Evolutionary conservation across 2,329 filamentous ascomycete species (phyloP).

Genomic region (Claviceps monticola): DNA sequence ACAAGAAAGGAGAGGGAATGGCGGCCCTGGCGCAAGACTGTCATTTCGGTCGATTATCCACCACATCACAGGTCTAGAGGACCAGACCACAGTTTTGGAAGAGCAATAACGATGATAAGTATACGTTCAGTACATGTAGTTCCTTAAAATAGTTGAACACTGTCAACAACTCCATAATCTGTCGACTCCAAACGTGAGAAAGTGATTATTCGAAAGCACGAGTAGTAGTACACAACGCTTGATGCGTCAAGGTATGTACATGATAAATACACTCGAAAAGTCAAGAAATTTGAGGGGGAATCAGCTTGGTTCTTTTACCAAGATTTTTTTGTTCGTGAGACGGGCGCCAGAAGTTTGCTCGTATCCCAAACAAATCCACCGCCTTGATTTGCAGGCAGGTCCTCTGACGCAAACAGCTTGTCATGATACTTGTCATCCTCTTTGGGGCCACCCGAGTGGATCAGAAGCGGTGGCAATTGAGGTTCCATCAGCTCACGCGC

Average conservation of each 20-base stretch:
- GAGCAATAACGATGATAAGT: constrained; percentile 6
- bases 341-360: constrained; percentile 6
- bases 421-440: constrained; percentile 7
- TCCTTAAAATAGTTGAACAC: constrained; percentile 2
- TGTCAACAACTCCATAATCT: constrained; percentile 2
- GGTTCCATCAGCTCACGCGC: constrained; percentile 21
- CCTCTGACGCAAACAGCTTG: constrained; percentile 5
- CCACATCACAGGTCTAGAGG: neutral
- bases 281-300: too few relatives aligned
- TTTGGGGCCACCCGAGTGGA: neutral
- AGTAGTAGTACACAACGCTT: neutral
- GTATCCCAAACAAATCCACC: constrained; percentile 22
- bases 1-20: neutral
- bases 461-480: constrained; percentile 12
- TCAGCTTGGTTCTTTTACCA: neutral
- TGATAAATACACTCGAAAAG: neutral
- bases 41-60: neutral
- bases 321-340: neutral
- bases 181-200: neutral
- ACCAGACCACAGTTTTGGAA: constrained; percentile 4
- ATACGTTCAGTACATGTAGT: constrained; percentile 7
- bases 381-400: constrained; percentile 6
- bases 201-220: neutral
- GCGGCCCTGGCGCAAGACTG: neutral
- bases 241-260: neutral